Conservation (phyloP, 2,329 filamentous ascomycete genomes). For the Aquanectria penicillioides region DNA sequence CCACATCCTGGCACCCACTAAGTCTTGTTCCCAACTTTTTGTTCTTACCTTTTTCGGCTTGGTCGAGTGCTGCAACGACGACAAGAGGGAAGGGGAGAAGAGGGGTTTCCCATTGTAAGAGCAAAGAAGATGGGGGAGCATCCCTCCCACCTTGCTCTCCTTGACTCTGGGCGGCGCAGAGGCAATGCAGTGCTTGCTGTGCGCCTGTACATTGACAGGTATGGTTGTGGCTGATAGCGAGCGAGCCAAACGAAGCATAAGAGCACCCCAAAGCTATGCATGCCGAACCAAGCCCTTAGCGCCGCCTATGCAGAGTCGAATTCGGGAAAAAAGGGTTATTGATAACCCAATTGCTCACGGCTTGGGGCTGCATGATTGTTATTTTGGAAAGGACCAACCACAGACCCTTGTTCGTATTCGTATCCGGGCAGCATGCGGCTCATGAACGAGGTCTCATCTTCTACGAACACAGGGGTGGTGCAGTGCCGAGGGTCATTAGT, state of each 20-base stretch:
- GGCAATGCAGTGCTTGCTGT: too few species aligned
- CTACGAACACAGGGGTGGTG: neutral
- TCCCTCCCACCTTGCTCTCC: too few species aligned
- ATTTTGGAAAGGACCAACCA: slow-evolving; percentile 1
- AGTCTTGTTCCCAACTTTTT: too few species aligned
- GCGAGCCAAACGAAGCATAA: neutral
- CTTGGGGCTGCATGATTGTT: neutral
- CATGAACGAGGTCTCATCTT: neutral
- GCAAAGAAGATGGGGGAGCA: too few species aligned
- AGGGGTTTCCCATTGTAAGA: too few species aligned
- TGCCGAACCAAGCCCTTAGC: neutral
- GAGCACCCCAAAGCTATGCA: neutral
- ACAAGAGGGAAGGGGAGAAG: too few species aligned
- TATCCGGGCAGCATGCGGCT: slow-evolving; percentile 20
- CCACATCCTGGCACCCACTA: too few species aligned
- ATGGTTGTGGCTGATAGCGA: neutral
- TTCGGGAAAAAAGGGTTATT: slow-evolving; percentile 15
- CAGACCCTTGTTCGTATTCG: slow-evolving; percentile 36
- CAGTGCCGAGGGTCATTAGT: too few species aligned
- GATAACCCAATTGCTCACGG: slow-evolving; percentile 10
- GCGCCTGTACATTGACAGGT: too few species aligned
- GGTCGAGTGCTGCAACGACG: too few species aligned
- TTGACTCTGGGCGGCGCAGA: too few species aligned
- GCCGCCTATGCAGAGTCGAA: slow-evolving; percentile 21
- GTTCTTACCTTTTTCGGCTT: too few species aligned